Percentiles rank a stretch among this genome's conserved stretches.
Evolutionary conservation across 768 basidiomycete genomes (phyloP).

Genomic region (Russula compacta): DNA sequence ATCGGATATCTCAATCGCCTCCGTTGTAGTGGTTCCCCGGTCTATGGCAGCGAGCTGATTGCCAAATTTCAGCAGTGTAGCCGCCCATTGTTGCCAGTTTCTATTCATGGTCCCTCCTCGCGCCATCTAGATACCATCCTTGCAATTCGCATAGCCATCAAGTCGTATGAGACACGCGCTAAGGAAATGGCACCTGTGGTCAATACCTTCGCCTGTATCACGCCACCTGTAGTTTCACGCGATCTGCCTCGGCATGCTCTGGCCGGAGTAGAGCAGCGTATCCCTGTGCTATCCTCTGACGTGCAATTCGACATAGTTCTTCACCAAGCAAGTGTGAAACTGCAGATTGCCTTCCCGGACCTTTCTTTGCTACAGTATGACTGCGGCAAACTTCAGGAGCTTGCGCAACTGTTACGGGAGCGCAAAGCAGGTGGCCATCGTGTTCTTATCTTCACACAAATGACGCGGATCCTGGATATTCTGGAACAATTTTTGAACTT

Average conservation of each 20-base stretch:
- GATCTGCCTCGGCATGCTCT: conserved; percentile 64
- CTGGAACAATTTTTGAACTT: conserved; percentile 89
- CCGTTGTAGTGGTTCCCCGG: conserved; percentile 42
- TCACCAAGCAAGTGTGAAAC: conserved; percentile 68
- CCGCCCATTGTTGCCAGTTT: conserved; percentile 44
- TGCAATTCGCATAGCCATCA: conserved; percentile 41
- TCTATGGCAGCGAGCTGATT: conserved; percentile 33
- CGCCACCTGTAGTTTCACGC: conserved; percentile 65
- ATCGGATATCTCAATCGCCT: conserved; percentile 64
- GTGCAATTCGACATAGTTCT: conserved; percentile 56
- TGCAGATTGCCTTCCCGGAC: conserved; percentile 91
- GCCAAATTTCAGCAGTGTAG: conserved; percentile 30
- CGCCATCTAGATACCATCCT: conserved; percentile 37
- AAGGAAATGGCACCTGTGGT: conserved; percentile 44
- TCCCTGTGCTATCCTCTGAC: conserved; percentile 19
- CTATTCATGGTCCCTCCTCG: conserved; percentile 29
- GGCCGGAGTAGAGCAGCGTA: conserved; percentile 29
- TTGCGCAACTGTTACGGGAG: conserved; percentile 69
- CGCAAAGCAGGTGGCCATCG: conserved; percentile 85
- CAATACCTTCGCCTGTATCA: conserved; percentile 70
- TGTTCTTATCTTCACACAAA: conserved; percentile 92
- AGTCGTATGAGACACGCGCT: conserved; percentile 54
- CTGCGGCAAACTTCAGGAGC: conserved; percentile 87
- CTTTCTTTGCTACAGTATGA: conserved; percentile 87
- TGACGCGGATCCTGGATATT: conserved; percentile 91